Evolutionary conservation across 768 basidiomycete species (phyloP).

Genomic region (Tricholoma bakamatsutake): DNA sequence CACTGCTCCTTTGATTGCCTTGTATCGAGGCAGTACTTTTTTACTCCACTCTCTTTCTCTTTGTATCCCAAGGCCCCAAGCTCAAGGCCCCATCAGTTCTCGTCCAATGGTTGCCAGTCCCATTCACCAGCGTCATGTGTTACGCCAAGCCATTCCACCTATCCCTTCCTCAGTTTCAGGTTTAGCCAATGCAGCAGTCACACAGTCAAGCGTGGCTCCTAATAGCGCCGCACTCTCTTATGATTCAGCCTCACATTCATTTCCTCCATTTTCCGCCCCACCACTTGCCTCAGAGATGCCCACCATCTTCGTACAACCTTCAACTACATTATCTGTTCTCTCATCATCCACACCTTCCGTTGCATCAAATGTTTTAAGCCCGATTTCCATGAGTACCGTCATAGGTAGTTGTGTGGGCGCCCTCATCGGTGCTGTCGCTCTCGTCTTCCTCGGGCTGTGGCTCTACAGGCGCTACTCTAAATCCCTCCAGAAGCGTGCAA

Average conservation of each 20-base stretch:
- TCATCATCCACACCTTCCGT: conserved; percentile 13
- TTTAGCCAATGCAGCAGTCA: conserved; percentile 8
- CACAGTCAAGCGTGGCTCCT: background rate
- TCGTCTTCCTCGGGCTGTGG: conserved; percentile 49
- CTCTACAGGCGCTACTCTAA: conserved; percentile 46
- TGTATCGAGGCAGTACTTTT: conserved; percentile 17
- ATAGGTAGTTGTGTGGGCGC: conserved; percentile 61
- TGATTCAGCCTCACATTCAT: conserved; percentile 6
- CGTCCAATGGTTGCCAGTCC: conserved; percentile 11
- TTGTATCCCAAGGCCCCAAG: too few species aligned
- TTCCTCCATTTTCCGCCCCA: background rate
- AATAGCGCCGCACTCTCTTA: conserved; percentile 9
- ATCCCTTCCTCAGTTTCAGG: conserved; percentile 14
- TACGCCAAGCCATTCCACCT: conserved; percentile 5
- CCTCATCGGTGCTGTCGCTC: conserved; percentile 44
- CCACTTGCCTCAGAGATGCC: conserved; percentile 2
- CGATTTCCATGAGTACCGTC: conserved; percentile 46
- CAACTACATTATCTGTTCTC: conserved; percentile 9
- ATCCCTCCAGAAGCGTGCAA: conserved; percentile 29
- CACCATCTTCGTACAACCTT: conserved; percentile 3
- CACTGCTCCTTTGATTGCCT: conserved; percentile 10
- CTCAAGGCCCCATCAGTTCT: background rate
- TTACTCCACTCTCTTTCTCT: conserved; percentile 11
- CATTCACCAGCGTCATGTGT: conserved; percentile 4
- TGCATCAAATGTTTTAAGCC: conserved; percentile 19